These are phyloP conservation scores for Hamigera avellanea DNA, from an alignment of 495 filamentous ascomycete genomes.

Conservation along the genomic window DNA sequence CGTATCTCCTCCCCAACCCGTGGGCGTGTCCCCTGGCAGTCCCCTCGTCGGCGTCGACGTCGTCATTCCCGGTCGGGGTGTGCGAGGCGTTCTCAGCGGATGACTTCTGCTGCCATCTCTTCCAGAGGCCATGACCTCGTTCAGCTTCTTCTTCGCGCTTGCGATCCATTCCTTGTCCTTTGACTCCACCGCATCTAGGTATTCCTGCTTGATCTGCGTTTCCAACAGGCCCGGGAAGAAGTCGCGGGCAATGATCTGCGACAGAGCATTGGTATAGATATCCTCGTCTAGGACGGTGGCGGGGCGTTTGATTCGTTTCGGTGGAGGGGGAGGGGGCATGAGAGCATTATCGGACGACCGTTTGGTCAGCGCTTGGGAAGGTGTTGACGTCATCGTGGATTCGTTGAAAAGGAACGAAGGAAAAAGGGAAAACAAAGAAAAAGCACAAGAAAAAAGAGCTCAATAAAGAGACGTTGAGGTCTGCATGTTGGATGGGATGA, in stretches of 20 bases:
- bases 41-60: constrained; percentile 22
- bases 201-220: constrained; percentile 77
- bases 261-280: constrained; percentile 78
- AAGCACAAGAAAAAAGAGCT: not conserved
- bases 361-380: constrained; percentile 26
- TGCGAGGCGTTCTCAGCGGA: constrained; percentile 17
- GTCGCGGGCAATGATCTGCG: constrained; percentile 91
- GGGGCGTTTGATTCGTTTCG: constrained; percentile 89
- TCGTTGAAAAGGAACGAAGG: not conserved
- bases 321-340: constrained; percentile 83
- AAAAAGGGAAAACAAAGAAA: not conserved
- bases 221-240: constrained; percentile 92
- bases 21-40: constrained; percentile 41
- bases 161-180: constrained; percentile 76
- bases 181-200: constrained; percentile 80
- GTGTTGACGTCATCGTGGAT: constrained; percentile 10
- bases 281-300: constrained; percentile 88
- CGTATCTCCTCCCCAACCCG: constrained; percentile 49
- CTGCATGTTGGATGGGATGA: too few relatives aligned
- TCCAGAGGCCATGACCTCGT: constrained; percentile 68
- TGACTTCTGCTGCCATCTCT: constrained; percentile 37
- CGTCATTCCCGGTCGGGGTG: constrained; percentile 10
- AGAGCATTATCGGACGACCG: constrained; percentile 51
- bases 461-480: too few relatives aligned
- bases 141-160: constrained; percentile 60